Percentiles rank a stretch among this genome's conserved stretches.
Evolutionary conservation across 331 rosid genomes (phyloP).

Genomic region (Rhamnella rubrinervis): DNA sequence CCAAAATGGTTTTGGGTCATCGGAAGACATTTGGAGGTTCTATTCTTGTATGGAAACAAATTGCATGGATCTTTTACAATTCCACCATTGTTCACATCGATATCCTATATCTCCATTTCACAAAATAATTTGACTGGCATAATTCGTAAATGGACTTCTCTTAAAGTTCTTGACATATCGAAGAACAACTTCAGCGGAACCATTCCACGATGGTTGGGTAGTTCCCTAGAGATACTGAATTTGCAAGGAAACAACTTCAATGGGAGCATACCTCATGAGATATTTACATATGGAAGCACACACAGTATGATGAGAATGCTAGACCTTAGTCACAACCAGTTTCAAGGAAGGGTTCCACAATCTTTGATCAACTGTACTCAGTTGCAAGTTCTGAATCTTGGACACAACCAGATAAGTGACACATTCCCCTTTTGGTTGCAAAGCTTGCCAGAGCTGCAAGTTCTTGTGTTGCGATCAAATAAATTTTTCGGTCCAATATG

Average conservation of each 20-base stretch:
- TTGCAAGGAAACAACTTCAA: no score
- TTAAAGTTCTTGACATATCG: constrained; percentile 4
- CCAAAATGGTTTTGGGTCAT: constrained; percentile 16
- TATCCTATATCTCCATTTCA: not conserved
- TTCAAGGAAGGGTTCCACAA: not conserved
- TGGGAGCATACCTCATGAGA: no score
- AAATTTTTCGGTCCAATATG: not conserved
- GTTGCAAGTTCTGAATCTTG: not conserved
- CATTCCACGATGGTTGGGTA: constrained; percentile 1
- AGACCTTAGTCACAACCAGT: not conserved
- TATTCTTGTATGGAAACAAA: not conserved
- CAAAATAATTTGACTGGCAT: not conserved
- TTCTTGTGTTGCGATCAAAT: not conserved
- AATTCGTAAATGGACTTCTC: not conserved
- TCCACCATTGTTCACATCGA: not conserved
- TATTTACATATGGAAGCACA: no score
- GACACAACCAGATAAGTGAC: not conserved
- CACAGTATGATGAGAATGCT: no score
- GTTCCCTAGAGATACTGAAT: not conserved
- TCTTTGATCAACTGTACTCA: not conserved
- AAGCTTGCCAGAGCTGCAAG: not conserved
- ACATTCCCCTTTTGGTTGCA: not conserved
- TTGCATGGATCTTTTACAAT: not conserved
- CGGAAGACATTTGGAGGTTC: not conserved
- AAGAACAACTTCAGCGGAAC: constrained; percentile 2